Conservation (phyloP, 2,329 filamentous ascomycete species). For the Parastagonospora avenae region DNA sequence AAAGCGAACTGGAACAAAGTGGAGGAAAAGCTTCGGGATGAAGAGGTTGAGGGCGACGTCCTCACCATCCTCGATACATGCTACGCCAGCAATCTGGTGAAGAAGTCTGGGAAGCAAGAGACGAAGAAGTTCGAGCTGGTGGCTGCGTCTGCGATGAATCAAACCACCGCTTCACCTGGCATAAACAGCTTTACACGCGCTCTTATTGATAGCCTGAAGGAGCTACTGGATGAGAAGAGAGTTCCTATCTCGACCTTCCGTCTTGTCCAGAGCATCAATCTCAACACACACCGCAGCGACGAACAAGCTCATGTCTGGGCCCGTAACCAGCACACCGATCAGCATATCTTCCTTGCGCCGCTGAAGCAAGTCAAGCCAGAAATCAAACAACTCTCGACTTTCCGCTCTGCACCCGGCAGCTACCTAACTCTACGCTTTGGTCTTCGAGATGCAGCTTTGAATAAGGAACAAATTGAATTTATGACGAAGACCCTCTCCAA, state of each 20-base stretch:
- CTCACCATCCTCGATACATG: constrained; percentile 48
- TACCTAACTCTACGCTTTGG: constrained; percentile 42
- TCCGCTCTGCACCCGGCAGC: constrained; percentile 22
- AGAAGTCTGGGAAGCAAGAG: constrained; percentile 27
- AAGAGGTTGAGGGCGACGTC: constrained; percentile 41
- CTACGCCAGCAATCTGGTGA: constrained; percentile 43
- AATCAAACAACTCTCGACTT: constrained; percentile 6
- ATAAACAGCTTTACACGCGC: constrained; percentile 41
- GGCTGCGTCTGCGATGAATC: constrained; percentile 35
- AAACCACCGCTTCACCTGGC: constrained; percentile 37
- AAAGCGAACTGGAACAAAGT: constrained; percentile 43
- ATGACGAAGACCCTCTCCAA: constrained; percentile 32
- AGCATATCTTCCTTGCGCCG: constrained; percentile 39
- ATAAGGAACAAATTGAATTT: constrained; percentile 37
- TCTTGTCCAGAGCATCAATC: constrained; percentile 33
- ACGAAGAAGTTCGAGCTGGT: constrained; percentile 40
- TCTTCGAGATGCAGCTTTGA: constrained; percentile 29
- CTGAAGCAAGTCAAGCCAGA: constrained; percentile 19
- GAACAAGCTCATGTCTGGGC: constrained; percentile 36
- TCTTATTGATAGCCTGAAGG: constrained; percentile 36
- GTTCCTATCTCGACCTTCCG: constrained; percentile 40
- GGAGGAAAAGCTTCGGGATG: constrained; percentile 33
- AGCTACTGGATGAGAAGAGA: constrained; percentile 23
- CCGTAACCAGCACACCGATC: constrained; percentile 26
- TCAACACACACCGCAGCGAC: constrained; percentile 30